These are phyloP conservation scores for Claviceps sp. DNA, from an alignment of 2,329 filamentous ascomycete species.

Conservation along the genomic window DNA sequence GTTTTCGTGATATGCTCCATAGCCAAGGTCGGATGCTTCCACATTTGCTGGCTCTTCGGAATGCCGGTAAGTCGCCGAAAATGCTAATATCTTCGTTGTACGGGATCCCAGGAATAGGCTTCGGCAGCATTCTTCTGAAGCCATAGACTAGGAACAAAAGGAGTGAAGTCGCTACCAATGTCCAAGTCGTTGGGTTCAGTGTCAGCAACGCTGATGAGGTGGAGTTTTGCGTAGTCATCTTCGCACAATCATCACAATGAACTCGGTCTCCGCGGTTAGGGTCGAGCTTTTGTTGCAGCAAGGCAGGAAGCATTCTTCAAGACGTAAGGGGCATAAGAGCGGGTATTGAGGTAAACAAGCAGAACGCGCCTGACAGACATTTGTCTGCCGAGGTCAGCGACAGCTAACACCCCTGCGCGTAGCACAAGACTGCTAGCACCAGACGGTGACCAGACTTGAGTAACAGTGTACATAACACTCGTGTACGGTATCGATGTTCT, in stretches of 20 bases:
- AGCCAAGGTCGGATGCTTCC: neutral
- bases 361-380: no score
- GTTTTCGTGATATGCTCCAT: neutral
- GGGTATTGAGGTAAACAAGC: no score
- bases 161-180: neutral
- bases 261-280: no score
- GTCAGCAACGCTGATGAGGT: neutral
- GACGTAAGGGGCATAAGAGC: no score
- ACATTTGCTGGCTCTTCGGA: neutral
- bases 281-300: neutral
- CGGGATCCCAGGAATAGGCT: neutral
- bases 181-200: neutral
- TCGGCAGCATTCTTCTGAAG: neutral
- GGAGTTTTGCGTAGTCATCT: neutral
- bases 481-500: no score
- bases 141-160: neutral
- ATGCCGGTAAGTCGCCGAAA: neutral
- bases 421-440: no score
- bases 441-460: no score
- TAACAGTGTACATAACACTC: no score
- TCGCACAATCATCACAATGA: neutral
- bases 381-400: no score
- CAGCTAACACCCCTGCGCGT: no score
- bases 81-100: neutral
- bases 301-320: no score